Evolutionary conservation across 805 yeast genomes (phyloP).

Genomic region (Cyberlindnera mississippiensis): DNA sequence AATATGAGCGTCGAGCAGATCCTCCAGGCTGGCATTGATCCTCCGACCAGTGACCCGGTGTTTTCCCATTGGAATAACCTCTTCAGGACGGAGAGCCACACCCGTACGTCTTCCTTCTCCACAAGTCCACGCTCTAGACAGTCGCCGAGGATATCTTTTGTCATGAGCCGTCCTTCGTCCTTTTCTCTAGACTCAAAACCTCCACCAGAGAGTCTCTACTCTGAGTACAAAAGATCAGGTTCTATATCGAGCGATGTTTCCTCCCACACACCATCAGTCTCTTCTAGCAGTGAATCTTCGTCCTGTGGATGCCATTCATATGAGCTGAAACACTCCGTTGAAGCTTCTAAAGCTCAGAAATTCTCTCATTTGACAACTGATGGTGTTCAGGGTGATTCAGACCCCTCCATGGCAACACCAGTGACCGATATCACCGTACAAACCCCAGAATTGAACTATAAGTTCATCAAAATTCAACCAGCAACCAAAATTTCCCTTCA

Average conservation of each 20-base stretch:
- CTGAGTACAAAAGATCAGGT: not conserved
- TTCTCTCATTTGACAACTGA: no score
- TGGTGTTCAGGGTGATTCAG: no score
- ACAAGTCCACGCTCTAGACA: not conserved
- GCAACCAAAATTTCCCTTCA: no score
- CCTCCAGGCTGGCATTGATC: not conserved
- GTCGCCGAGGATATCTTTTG: not conserved
- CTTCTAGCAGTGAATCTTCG: slow-evolving; percentile 1
- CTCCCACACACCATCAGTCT: slow-evolving; percentile 3
- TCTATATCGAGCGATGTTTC: slow-evolving; percentile 1
- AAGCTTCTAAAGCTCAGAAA: not conserved
- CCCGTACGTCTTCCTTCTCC: not conserved
- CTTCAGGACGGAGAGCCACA: slow-evolving; percentile 1
- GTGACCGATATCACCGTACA: no score
- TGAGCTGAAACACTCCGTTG: not conserved
- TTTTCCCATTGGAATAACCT: not conserved
- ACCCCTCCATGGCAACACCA: no score
- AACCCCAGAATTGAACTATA: no score
- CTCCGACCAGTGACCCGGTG: not conserved
- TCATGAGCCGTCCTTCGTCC: not conserved
- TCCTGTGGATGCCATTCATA: slow-evolving; percentile 2
- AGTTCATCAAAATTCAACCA: no score
- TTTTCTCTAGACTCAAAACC: not conserved
- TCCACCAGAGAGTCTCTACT: not conserved
- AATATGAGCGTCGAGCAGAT: slow-evolving; percentile 4